Percentiles rank a stretch among this genome's conserved stretches.
Evolutionary conservation across 441 rosid genomes (phyloP).

Genomic region (Pelargonium citronellum): DNA sequence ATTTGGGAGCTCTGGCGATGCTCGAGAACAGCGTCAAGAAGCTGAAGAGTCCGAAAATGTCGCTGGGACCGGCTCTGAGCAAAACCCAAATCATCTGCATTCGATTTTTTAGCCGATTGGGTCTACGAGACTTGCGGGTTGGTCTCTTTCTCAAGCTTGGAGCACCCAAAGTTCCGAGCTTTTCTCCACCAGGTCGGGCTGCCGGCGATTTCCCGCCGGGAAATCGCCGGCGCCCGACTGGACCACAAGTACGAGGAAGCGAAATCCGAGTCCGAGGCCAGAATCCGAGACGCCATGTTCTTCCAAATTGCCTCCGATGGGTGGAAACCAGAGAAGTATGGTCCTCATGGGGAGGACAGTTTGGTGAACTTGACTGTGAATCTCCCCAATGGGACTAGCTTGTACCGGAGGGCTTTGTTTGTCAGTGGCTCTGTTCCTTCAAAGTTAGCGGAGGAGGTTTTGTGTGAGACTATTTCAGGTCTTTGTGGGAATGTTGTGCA

Average conservation of each 20-base stretch:
- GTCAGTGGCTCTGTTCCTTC: neutral
- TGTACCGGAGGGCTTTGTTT: neutral
- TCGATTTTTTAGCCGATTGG: neutral
- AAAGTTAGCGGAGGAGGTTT: neutral
- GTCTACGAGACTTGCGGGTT: conserved; percentile 1
- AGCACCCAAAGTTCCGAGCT: conserved; percentile 2
- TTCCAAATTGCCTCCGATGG: conserved; percentile 1
- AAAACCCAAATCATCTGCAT: neutral
- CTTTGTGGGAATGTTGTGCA: neutral
- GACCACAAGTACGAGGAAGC: neutral
- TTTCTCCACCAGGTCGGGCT: neutral
- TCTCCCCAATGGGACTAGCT: conserved; percentile 2
- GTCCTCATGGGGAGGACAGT: neutral
- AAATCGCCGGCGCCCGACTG: neutral
- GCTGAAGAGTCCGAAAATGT: neutral
- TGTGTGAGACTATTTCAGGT: conserved; percentile 1
- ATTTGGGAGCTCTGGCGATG: neutral
- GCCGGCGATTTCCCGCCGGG: neutral
- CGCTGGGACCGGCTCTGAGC: neutral
- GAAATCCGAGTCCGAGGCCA: neutral
- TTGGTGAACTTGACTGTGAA: neutral
- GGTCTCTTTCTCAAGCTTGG: neutral
- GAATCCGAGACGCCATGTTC: conserved; percentile 4
- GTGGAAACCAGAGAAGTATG: neutral
- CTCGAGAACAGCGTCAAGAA: neutral